Evolutionary conservation across 805 yeast genomes (phyloP).

Genomic region (Huiozyma sinensis): DNA sequence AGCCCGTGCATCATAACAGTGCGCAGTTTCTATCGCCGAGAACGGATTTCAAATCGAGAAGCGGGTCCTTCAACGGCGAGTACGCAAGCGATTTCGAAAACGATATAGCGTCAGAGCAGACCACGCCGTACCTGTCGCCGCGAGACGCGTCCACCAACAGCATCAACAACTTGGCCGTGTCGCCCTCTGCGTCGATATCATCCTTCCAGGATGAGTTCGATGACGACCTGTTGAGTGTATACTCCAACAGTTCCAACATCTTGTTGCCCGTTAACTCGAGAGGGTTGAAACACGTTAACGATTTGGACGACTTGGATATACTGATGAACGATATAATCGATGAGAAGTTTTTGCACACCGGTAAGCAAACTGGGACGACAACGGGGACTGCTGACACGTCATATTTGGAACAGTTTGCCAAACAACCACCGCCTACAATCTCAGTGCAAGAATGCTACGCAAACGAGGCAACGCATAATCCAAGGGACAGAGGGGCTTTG

Average conservation of each 20-base stretch:
- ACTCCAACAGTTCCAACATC: constrained; percentile 16
- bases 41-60: background rate
- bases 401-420: background rate
- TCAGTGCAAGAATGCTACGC: background rate
- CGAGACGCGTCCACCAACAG: background rate
- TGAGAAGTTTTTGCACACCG: too few relatives aligned
- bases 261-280: constrained; percentile 17
- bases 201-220: constrained; percentile 14
- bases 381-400: background rate
- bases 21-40: constrained; percentile 2
- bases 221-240: constrained; percentile 23
- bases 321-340: constrained; percentile 3
- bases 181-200: constrained; percentile 15
- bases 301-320: constrained; percentile 15
- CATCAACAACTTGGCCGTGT: constrained; percentile 9
- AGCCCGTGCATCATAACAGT: background rate
- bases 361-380: background rate
- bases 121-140: constrained; percentile 13
- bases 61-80: background rate
- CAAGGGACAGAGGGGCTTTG: background rate
- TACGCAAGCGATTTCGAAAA: constrained; percentile 1
- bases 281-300: constrained; percentile 19
- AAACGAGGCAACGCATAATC: background rate
- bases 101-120: constrained; percentile 6
- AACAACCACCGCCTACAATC: background rate